Base-by-base conservation (phyloP, 2,329 filamentous ascomycete genomes). In the Fusarium globosum region DNA sequence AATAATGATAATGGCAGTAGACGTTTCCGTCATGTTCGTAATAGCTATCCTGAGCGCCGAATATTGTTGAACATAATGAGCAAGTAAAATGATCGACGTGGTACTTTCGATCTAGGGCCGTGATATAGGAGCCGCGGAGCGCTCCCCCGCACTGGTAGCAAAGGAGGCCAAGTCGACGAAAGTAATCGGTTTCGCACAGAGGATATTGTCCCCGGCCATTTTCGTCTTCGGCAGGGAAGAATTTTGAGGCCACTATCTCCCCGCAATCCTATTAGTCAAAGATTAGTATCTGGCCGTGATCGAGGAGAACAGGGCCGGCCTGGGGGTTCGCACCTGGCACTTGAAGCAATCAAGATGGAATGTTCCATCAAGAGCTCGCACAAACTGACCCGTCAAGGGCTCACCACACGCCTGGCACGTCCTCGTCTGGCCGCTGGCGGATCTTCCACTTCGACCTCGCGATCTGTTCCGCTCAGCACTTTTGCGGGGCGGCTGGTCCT, bases 11-110 rank as follows among this genome's bases (percentile, higher is more conserved):
- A 82, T 99, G 96, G 82, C 96, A 99, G 82, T 97, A 99, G 33
- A 99, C 96, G 78, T 94, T 93, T 73, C 94, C 93, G 78, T 98
- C 95, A 80, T 99, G 96, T 83, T 99, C 96, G 83, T 99, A 99
- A 83, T 99, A 99, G 81, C 95, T 98, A 85, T 99, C 96, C 79
- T 97, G 94, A 12, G 96, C 96, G 58, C 96, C 96, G 80, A 99
- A 99, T n/a, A 98, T 93, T 4, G 96, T 98, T 9, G 95, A 93
- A 81, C 96, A 99, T 38, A 98, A 91, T 16, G 95, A 98, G 84
- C 96, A 99, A 42, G 96, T 99, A 80, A 99, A 99, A 84, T 99
- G 96, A 82, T 98, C 96, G 75, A 99, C 97, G 83, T 98, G 96
- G 83, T 99, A 99, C 85, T 99, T 99, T 78, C 94, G 94, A 77